Percentiles rank a stretch among this genome's conserved stretches.
phyloP scores from a whole-genome alignment of 495 filamentous ascomycete species.

The Xylaria palmicola region DNA sequence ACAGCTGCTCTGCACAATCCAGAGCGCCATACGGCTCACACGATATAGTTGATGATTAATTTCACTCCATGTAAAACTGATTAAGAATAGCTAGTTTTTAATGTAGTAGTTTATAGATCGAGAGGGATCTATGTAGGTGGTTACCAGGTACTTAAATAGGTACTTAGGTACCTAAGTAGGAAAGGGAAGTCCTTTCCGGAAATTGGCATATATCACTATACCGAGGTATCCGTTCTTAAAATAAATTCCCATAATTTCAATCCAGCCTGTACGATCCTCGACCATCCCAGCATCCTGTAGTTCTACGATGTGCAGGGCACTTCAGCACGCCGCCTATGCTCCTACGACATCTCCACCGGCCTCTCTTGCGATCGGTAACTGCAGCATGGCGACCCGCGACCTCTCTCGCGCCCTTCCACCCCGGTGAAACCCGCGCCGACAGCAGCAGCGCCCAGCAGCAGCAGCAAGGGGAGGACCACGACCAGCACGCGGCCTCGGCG shows the following conservation, averaged over 20 bases:
- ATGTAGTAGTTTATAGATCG: too few relatives aligned
- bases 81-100: too few relatives aligned
- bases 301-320: constrained; percentile 26
- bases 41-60: too few relatives aligned
- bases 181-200: too few relatives aligned
- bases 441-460: background rate
- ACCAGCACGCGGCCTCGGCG: background rate
- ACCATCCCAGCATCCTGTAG: constrained; percentile 1
- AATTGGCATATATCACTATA: background rate
- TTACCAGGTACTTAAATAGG: too few relatives aligned
- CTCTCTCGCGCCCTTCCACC: constrained; percentile 22
- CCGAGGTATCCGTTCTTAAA: background rate
- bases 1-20: too few relatives aligned
- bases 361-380: constrained; percentile 34
- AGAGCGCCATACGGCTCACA: too few relatives aligned
- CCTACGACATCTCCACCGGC: constrained; percentile 42
- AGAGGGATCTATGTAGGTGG: too few relatives aligned
- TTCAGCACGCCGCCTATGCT: constrained; percentile 30
- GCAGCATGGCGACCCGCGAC: constrained; percentile 27
- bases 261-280: background rate
- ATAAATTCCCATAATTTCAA: background rate
- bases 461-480: background rate
- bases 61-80: too few relatives aligned
- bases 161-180: too few relatives aligned
- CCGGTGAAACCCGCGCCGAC: constrained; percentile 5